A percentile compares a stretch with the other conserved stretches of the same genome.
These are phyloP conservation scores for Termitomyces sp. DNA, from an alignment of 768 basidiomycete genomes.

Conservation along the genomic window DNA sequence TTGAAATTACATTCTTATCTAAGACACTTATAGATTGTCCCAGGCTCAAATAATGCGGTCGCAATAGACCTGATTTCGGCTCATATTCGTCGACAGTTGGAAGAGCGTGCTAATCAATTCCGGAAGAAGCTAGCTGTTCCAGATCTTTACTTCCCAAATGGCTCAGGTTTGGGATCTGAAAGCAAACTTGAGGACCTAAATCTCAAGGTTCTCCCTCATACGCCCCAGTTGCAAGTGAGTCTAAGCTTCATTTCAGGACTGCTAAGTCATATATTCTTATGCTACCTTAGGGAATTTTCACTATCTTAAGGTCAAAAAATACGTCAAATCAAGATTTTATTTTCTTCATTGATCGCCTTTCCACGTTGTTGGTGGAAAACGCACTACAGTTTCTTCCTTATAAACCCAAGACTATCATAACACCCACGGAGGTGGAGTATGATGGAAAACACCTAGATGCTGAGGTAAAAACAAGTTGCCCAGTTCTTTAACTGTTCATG, in stretches of 20 bases:
- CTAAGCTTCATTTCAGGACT: not conserved
- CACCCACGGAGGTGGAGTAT: conserved; percentile 58
- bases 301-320: conserved; percentile 72
- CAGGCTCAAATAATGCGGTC: conserved; percentile 83
- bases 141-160: conserved; percentile 32
- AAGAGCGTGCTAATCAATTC: conserved; percentile 72
- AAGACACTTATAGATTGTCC: conserved; percentile 71
- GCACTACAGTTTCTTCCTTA: conserved; percentile 85
- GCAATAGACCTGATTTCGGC: conserved; percentile 93
- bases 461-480: conserved; percentile 36
- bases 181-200: conserved; percentile 41
- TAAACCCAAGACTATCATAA: conserved; percentile 52
- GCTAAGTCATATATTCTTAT: not conserved
- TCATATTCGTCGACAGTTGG: conserved; percentile 82
- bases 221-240: conserved; percentile 74
- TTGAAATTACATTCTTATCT: not conserved
- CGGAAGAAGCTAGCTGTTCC: conserved; percentile 69
- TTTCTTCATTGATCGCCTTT: conserved; percentile 85
- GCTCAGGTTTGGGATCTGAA: conserved; percentile 27
- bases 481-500: not conserved
- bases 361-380: conserved; percentile 81
- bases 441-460: conserved; percentile 63
- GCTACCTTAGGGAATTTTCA: conserved; percentile 74
- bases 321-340: conserved; percentile 84
- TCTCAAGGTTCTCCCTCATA: conserved; percentile 69